These are phyloP conservation scores for Xanthoconium separans DNA, from an alignment of 1,284 basidiomycete genomes.

Conservation along the genomic window DNA sequence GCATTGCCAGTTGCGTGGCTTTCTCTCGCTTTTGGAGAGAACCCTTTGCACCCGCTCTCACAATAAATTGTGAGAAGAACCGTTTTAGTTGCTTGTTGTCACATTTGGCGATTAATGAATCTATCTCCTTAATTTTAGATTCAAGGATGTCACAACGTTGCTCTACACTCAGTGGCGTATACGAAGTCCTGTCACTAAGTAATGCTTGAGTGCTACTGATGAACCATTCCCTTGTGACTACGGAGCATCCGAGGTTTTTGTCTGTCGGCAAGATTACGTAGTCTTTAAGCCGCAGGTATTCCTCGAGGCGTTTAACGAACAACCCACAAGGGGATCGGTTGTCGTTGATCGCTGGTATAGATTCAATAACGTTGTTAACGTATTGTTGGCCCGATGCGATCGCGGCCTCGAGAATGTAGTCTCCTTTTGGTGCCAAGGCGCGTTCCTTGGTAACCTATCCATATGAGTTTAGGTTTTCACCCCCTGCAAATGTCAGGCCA, in stretches of 20 bases:
- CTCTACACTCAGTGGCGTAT: background rate
- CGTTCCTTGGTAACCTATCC: too few relatives aligned
- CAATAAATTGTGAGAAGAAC: background rate
- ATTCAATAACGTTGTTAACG: background rate
- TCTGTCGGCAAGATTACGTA: background rate
- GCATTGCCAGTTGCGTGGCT: accelerated
- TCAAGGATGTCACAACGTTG: background rate
- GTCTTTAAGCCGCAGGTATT: background rate
- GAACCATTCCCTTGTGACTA: background rate
- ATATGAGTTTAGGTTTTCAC: too few relatives aligned
- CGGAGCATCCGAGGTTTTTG: background rate
- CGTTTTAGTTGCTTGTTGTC: background rate
- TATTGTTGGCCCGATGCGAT: background rate
- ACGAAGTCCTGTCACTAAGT: background rate
- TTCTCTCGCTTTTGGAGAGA: too few relatives aligned
- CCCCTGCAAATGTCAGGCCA: too few relatives aligned
- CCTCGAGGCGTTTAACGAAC: background rate
- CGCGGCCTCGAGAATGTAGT: background rate
- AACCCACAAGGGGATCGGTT: background rate
- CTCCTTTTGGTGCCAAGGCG: background rate
- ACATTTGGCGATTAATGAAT: too few relatives aligned
- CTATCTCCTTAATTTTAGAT: background rate
- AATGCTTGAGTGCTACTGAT: background rate
- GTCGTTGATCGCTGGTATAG: background rate
- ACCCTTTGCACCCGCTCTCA: too few relatives aligned